Conservation (phyloP, 164 flowering plant genomes). For the Cinnamomum chago region DNA sequence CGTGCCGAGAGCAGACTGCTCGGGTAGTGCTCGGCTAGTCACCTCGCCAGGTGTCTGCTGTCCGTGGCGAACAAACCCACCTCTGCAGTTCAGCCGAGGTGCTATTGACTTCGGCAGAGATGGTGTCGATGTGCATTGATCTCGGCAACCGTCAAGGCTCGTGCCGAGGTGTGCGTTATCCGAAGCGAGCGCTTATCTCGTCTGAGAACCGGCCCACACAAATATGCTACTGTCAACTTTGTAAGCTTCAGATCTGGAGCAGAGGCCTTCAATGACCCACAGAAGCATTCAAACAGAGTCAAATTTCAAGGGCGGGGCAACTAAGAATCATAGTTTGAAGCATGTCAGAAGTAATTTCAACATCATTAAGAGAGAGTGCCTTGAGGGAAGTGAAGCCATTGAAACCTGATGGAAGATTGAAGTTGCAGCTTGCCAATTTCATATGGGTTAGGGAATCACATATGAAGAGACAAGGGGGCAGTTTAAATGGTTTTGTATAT, state of each 20-base stretch:
- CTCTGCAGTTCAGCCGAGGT: too few species aligned
- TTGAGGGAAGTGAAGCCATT: conserved; percentile 9
- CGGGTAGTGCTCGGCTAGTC: too few species aligned
- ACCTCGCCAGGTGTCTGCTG: too few species aligned
- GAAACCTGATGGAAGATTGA: conserved; percentile 5
- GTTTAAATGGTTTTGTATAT: background rate
- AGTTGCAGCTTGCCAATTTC: background rate
- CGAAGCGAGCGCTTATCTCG: too few species aligned
- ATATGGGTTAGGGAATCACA: conserved; percentile 8
- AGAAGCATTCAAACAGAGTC: background rate
- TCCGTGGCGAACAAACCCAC: too few species aligned
- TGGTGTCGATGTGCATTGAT: too few species aligned
- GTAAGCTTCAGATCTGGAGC: conserved; percentile 5
- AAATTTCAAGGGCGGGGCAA: conserved; percentile 7
- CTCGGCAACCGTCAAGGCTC: too few species aligned
- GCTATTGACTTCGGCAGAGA: too few species aligned
- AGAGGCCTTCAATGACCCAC: conserved; percentile 5
- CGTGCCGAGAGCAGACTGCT: too few species aligned
- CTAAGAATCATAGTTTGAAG: conserved; percentile 2
- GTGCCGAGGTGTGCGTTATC: too few species aligned
- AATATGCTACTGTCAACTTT: conserved; percentile 6
- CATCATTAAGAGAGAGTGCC: conserved; percentile 3
- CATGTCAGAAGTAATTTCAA: background rate
- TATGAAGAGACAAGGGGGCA: conserved; percentile 1
- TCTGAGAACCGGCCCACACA: too few species aligned